A percentile compares a stretch with the other conserved stretches of the same genome.
phyloP scores from a whole-genome alignment of 2,329 filamentous ascomycete genomes.

The Nigrospora sphaerica region DNA sequence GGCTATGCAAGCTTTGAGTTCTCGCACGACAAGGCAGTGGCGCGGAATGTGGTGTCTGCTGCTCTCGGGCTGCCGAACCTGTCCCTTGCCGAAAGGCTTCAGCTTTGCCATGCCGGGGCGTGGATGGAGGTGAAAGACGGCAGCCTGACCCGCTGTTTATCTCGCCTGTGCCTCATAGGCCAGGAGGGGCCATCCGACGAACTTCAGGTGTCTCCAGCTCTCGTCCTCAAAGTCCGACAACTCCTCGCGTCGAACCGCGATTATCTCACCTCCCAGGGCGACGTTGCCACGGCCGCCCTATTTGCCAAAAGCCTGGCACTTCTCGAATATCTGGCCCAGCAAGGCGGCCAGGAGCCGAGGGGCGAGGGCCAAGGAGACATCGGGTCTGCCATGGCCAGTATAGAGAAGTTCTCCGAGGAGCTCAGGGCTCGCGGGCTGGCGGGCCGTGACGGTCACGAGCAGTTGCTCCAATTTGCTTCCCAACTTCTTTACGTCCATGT shows the following conservation, averaged over 20 bases:
- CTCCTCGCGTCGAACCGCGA: slow-evolving; percentile 47
- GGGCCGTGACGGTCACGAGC: slow-evolving; percentile 43
- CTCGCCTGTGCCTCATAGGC: slow-evolving; percentile 31
- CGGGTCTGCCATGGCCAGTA: slow-evolving; percentile 35
- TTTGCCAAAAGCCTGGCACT: slow-evolving; percentile 58
- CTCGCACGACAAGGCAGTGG: slow-evolving; percentile 50
- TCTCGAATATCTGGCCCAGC: slow-evolving; percentile 55
- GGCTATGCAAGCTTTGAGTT: slow-evolving; percentile 70
- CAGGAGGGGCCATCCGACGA: slow-evolving; percentile 17
- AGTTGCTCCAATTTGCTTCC: slow-evolving; percentile 61
- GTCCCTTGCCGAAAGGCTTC: slow-evolving; percentile 14
- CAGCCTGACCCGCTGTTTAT: slow-evolving; percentile 24
- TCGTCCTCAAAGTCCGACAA: slow-evolving; percentile 47
- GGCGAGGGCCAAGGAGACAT: slow-evolving; percentile 48
- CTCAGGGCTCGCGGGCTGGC: slow-evolving; percentile 29
- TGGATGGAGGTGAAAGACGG: slow-evolving; percentile 55
- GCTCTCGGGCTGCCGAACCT: slow-evolving; percentile 39
- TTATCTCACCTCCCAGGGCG: slow-evolving; percentile 43
- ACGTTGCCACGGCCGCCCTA: slow-evolving; percentile 39
- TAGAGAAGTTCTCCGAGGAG: slow-evolving; percentile 33
- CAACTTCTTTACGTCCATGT: slow-evolving; percentile 62
- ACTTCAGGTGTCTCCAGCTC: slow-evolving; percentile 20
- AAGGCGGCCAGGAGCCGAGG: slow-evolving; percentile 32
- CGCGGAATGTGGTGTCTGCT: slow-evolving; percentile 58
- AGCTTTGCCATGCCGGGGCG: slow-evolving; percentile 56